A percentile compares a stretch with the other conserved stretches of the same genome.
phyloP scores from a whole-genome alignment of 768 basidiomycete genomes.

The Clitopilus passeckerianus region DNA sequence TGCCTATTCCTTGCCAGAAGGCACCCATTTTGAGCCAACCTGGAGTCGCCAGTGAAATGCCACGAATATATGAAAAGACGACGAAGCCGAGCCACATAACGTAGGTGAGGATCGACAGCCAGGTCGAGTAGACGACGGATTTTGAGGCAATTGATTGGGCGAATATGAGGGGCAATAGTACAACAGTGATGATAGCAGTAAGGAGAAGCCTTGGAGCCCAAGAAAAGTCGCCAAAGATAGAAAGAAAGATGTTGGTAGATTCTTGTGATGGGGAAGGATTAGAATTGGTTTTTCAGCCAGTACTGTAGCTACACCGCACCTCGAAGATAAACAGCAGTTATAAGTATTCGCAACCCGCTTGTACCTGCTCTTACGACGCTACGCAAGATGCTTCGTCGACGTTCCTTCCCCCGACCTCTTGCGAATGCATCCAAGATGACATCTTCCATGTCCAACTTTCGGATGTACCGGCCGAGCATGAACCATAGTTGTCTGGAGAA shows the following conservation, averaged over 20 bases:
- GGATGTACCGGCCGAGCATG: constrained; percentile 69
- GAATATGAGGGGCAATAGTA: constrained; percentile 36
- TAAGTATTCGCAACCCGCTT: constrained; percentile 39
- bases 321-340: constrained; percentile 60
- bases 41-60: constrained; percentile 29
- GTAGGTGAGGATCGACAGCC: constrained; percentile 56
- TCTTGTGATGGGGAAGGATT: constrained; percentile 26
- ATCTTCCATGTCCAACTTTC: constrained; percentile 61
- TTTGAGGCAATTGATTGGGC: constrained; percentile 51
- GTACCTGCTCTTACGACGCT: constrained; percentile 37
- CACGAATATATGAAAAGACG: constrained; percentile 46
- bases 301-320: constrained; percentile 37
- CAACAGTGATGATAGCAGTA: constrained; percentile 33
- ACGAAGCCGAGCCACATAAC: constrained; percentile 54
- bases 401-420: constrained; percentile 47
- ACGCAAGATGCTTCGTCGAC: constrained; percentile 37
- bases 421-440: constrained; percentile 60
- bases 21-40: constrained; percentile 37
- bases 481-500: constrained; percentile 71
- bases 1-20: constrained; percentile 65
- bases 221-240: constrained; percentile 20
- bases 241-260: constrained; percentile 46
- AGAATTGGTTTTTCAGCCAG: neutral
- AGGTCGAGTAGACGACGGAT: constrained; percentile 49
- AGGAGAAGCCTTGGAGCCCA: constrained; percentile 24